Evolutionary conservation across 2,329 filamentous ascomycete genomes (phyloP).

Genomic region (Microsporum canis): DNA sequence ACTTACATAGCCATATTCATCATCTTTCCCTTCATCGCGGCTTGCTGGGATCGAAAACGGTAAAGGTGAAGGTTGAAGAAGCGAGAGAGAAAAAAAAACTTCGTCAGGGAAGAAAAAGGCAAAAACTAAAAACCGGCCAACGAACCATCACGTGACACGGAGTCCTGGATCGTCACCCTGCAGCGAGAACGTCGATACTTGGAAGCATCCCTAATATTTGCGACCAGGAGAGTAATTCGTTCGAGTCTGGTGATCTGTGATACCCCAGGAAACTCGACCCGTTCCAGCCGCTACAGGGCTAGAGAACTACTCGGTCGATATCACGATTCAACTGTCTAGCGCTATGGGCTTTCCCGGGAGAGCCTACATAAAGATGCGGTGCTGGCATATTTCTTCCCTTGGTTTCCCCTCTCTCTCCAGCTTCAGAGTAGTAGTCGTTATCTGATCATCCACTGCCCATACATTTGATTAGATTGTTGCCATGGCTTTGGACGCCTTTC

Average conservation of each 20-base stretch:
- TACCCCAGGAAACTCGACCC: neutral
- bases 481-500: constrained; percentile 9
- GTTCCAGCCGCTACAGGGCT: neutral
- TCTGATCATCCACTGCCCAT: neutral
- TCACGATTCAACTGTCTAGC: neutral
- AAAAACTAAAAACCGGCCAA: neutral
- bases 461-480: neutral
- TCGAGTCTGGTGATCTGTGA: neutral
- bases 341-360: neutral
- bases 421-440: neutral
- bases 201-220: neutral
- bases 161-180: neutral
- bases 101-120: neutral
- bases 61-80: neutral
- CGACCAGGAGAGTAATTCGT: neutral
- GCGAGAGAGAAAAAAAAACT: neutral
- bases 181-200: neutral
- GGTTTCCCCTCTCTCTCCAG: neutral
- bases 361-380: neutral
- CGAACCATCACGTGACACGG: neutral
- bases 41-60: neutral
- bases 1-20: neutral
- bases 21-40: neutral
- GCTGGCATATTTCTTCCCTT: neutral
- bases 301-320: neutral